These are phyloP conservation scores for Trichocomaceae sp. DNA, from an alignment of 2,329 filamentous ascomycete genomes.

Conservation along the genomic window DNA sequence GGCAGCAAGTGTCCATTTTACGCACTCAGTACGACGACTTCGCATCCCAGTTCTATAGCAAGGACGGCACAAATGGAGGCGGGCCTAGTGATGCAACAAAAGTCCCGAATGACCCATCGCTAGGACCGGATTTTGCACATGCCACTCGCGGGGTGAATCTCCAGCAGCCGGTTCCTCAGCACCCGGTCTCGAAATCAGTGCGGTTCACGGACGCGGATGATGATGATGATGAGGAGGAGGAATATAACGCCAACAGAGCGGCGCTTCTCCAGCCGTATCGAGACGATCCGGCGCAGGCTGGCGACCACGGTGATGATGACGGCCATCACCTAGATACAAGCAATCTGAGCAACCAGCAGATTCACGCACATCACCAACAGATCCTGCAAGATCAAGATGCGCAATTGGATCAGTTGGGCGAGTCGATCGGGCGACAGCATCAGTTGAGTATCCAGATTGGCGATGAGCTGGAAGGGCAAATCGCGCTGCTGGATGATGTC, in stretches of 20 bases:
- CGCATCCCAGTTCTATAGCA: conserved; percentile 70
- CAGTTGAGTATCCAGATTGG: conserved; percentile 94
- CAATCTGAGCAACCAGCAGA: conserved; percentile 69
- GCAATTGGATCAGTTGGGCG: conserved; percentile 82
- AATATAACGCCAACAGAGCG: conserved; percentile 49
- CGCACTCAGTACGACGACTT: conserved; percentile 70
- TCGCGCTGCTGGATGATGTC: conserved; percentile 80
- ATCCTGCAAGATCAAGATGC: conserved; percentile 86
- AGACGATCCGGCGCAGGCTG: conserved; percentile 48
- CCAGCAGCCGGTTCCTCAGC: conserved; percentile 39
- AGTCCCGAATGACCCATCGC: conserved; percentile 56
- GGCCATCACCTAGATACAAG: conserved; percentile 41
- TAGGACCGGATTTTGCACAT: conserved; percentile 59
- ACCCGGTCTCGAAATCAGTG: conserved; percentile 61
- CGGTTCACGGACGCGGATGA: conserved; percentile 66
- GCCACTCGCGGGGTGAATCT: conserved; percentile 41
- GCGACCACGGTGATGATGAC: not conserved
- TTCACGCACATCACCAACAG: conserved; percentile 74
- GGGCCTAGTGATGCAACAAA: conserved; percentile 48
- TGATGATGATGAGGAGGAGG: conserved; percentile 38
- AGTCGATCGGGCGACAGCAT: conserved; percentile 78
- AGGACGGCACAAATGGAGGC: conserved; percentile 35
- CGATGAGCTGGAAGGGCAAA: conserved; percentile 87
- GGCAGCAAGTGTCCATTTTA: conserved; percentile 61
- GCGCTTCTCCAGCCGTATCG: conserved; percentile 56